phyloP scores from a whole-genome alignment of 306 rosid genomes.

The Glycine soja region DNA sequence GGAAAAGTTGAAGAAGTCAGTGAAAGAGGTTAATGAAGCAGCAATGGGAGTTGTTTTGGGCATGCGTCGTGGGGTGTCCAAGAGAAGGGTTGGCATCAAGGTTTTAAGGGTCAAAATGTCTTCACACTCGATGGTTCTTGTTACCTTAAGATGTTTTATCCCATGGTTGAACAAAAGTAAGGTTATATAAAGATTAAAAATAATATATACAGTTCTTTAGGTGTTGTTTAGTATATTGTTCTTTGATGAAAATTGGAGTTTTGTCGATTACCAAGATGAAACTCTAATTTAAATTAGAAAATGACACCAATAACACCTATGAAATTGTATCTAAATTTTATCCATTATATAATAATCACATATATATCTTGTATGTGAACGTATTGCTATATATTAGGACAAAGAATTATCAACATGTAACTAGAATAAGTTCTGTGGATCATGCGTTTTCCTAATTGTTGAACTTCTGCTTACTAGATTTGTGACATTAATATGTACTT shows the following conservation, averaged over 20 bases:
- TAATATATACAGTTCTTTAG: no score
- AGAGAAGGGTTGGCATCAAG: slow-evolving; percentile 45
- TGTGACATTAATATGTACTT: neutral
- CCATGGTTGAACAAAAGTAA: slow-evolving; percentile 53
- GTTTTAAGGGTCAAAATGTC: slow-evolving; percentile 51
- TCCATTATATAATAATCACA: neutral
- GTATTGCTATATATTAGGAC: neutral
- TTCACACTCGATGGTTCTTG: slow-evolving; percentile 43
- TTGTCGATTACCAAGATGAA: neutral
- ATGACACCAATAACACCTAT: neutral
- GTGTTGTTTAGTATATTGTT: neutral
- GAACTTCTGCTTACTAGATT: neutral
- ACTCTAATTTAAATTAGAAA: neutral
- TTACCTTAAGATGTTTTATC: slow-evolving; percentile 51
- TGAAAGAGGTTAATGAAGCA: slow-evolving; percentile 51
- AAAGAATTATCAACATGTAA: neutral
- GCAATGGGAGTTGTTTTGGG: slow-evolving; percentile 44
- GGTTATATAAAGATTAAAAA: neutral
- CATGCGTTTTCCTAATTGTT: neutral
- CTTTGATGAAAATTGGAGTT: no score
- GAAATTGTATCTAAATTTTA: neutral
- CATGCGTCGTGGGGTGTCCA: slow-evolving; percentile 39
- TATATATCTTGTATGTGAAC: neutral
- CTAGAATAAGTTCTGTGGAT: neutral
- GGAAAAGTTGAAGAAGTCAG: slow-evolving; percentile 51